Base-by-base conservation (phyloP, 345 rosid species). In the Populus tremula region DNA sequence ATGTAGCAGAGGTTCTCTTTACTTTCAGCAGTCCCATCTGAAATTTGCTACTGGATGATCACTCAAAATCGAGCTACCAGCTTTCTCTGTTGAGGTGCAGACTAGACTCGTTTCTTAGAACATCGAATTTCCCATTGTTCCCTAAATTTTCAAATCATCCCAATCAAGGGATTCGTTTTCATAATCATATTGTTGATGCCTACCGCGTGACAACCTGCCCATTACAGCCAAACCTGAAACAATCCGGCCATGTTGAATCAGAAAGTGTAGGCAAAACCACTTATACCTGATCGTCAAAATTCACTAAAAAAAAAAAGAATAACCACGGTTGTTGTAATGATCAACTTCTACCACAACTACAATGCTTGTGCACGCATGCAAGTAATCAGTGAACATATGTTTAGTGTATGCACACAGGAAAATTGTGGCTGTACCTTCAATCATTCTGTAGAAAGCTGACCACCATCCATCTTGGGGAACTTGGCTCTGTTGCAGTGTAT, bases 381-480 rank as follows among this genome's bases (percentile, higher is more conserved):
- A 16, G n/a, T n/a, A 9, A 41, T 10, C 21, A 23, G 2, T 13
- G 1, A 21, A 21, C n/a, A 43, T 20, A 35, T 56, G 35, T 47
- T 17, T 67, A 7, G 13, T 16, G 21, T n/a, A 16, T 18, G 35
- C n/a, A 69, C n/a, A 45, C 4, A 61, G 17, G 4, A 4, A 38
- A 35, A 63, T 1, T 53, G 49, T 18, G 25, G 63, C n/a, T 68
- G 41, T 87, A 93, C 99, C 99, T 93, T 93, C 97, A 67, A 96
- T 79, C 87, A 93, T 86, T 84, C 80, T 88, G 90, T 92, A 91
- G 66, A 96, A 89, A 69, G 98, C 82, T 10, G 98, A 88, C 97
- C 97, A 91, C 99, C 99, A 93, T 80, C 95, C 77, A 39, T 92
- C 94, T 77, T 78, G 83, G 33, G 97, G 81, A 72, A 92, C 85